Conservation (phyloP, 345 rosid species). For the Citrus hindsii region DNA sequence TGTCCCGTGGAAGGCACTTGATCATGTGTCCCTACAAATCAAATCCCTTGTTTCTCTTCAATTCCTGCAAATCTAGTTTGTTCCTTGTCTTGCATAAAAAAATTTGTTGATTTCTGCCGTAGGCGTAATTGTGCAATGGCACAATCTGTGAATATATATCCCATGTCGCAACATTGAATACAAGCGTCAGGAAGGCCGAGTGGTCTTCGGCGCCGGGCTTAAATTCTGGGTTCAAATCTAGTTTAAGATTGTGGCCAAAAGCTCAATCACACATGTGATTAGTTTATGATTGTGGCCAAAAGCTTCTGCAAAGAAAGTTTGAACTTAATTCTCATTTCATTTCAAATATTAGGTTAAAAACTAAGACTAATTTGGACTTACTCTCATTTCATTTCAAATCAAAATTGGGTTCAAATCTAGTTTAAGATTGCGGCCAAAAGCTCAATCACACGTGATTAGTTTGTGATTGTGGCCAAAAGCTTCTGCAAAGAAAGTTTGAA, state of each 20-base stretch:
- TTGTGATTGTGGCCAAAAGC: not conserved
- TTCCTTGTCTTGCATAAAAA: not conserved
- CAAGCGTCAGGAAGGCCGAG: constrained; percentile 70
- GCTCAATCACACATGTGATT: not conserved
- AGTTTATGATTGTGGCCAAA: no score
- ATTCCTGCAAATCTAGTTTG: no score
- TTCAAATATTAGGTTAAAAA: no score
- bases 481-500: not conserved
- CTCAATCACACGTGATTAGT: not conserved
- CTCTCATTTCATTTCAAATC: no score
- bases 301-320: not conserved
- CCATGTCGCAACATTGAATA: no score
- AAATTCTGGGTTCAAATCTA: constrained; percentile 42
- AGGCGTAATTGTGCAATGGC: no score
- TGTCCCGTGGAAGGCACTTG: constrained; percentile 22
- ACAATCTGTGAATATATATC: no score
- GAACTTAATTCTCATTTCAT: no score
- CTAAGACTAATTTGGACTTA: not conserved
- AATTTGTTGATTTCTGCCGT: not conserved
- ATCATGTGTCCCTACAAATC: not conserved
- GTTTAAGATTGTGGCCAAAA: no score
- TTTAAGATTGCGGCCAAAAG: no score
- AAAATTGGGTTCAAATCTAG: constrained; percentile 16
- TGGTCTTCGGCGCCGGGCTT: constrained; percentile 88
- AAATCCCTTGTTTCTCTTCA: not conserved